These are phyloP conservation scores for Discostella pseudostelligera DNA, from an alignment of 108 stramenopile genomes.

Conservation along the genomic window DNA sequence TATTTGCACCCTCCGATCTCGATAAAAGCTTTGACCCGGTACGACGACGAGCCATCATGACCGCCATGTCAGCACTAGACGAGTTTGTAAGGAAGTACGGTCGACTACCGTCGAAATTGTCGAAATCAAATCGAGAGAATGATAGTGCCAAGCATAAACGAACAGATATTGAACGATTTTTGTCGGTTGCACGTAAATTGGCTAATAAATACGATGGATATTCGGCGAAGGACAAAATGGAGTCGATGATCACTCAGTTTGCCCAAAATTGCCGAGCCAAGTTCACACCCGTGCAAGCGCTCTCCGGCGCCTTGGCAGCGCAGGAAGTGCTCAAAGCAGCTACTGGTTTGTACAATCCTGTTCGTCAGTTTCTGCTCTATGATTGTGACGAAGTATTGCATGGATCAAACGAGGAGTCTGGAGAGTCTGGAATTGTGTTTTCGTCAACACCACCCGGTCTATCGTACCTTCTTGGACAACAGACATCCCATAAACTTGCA, in stretches of 20 bases:
- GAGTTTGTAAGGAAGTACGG: conserved; percentile 51
- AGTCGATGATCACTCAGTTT: conserved; percentile 39
- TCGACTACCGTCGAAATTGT: conserved; percentile 46
- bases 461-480: conserved; percentile 65
- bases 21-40: conserved; percentile 81
- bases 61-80: conserved; percentile 63
- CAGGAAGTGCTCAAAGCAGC: conserved; percentile 87
- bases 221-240: conserved; percentile 17
- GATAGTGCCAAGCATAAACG: conserved; percentile 28
- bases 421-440: conserved; percentile 1
- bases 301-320: conserved; percentile 79
- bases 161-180: conserved; percentile 41
- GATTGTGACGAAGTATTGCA: conserved; percentile 87
- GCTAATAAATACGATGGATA: conserved; percentile 1
- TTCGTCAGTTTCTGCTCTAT: conserved; percentile 83
- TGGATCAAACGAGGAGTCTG: neutral
- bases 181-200: conserved; percentile 26
- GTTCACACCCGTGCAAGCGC: conserved; percentile 74
- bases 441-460: conserved; percentile 17
- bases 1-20: conserved; percentile 83
- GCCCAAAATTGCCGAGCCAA: conserved; percentile 65
- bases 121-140: conserved; percentile 20
- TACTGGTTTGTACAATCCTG: conserved; percentile 81
- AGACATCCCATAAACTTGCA: conserved; percentile 42
- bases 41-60: conserved; percentile 59